phyloP scores from a whole-genome alignment of 768 basidiomycete species.

The Gloeopeniophorella convolvens region DNA sequence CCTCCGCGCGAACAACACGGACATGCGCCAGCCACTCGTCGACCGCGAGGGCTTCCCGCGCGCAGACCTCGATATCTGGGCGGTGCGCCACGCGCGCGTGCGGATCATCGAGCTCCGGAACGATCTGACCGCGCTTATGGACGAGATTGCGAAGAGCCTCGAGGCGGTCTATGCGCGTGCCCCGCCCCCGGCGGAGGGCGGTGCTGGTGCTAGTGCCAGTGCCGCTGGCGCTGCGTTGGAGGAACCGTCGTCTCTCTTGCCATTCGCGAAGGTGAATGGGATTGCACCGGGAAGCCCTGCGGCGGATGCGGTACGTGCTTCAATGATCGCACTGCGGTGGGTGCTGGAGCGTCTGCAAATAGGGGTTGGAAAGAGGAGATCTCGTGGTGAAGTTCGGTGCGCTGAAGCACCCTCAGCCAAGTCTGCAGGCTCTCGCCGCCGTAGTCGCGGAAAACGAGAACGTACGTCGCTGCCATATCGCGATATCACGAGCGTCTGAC shows the following conservation, averaged over 20 bases:
- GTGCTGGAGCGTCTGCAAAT: no score
- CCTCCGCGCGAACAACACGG: conserved; percentile 55
- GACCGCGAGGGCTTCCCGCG: conserved; percentile 88
- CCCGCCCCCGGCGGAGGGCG: conserved; percentile 21
- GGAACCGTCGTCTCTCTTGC: conserved; percentile 23
- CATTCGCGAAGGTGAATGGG: conserved; percentile 79
- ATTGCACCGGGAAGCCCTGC: conserved; percentile 83
- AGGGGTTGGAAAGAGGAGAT: conserved; percentile 69
- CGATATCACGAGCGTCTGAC: conserved; percentile 2
- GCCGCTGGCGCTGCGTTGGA: neutral
- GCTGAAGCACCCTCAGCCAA: conserved; percentile 44
- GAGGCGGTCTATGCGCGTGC: conserved; percentile 58
- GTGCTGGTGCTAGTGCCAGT: neutral
- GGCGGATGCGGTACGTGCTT: conserved; percentile 65
- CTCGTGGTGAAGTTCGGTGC: conserved; percentile 68
- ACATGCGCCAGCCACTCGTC: conserved; percentile 68
- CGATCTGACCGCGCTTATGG: conserved; percentile 60
- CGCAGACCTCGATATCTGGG: conserved; percentile 77
- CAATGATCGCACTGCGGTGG: no score
- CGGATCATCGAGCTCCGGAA: conserved; percentile 78
- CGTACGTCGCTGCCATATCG: conserved; percentile 37
- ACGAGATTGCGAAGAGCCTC: conserved; percentile 60
- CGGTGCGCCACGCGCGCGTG: conserved; percentile 67
- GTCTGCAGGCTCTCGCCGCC: conserved; percentile 62
- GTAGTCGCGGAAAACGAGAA: conserved; percentile 77